These are phyloP conservation scores for Calonectria pteridis DNA, from an alignment of 2,329 filamentous ascomycete genomes.

Conservation along the genomic window DNA sequence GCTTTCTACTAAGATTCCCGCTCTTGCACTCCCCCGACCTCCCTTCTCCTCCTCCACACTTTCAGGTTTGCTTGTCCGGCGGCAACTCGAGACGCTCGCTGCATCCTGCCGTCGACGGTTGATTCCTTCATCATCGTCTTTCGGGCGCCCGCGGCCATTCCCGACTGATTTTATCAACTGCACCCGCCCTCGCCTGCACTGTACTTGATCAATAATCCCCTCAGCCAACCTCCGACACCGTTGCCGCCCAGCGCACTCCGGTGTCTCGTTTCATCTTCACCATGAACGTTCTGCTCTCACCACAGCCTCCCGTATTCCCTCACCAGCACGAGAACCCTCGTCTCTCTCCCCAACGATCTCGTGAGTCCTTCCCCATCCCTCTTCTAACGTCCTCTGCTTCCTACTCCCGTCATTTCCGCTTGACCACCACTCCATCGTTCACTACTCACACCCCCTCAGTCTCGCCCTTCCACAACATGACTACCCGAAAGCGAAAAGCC, in stretches of 20 bases:
- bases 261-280: constrained; percentile 40
- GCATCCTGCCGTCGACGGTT: constrained; percentile 12
- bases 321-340: constrained; percentile 69
- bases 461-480: constrained; percentile 66
- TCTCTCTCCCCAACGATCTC: constrained; percentile 66
- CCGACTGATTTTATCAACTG: neutral
- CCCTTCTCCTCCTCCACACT: constrained; percentile 30
- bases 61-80: constrained; percentile 20
- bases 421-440: constrained; percentile 15
- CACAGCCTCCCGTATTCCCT: constrained; percentile 70
- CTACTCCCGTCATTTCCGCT: neutral
- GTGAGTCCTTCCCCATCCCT: constrained; percentile 56
- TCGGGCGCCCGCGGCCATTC: neutral
- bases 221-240: constrained; percentile 19
- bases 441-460: constrained; percentile 48
- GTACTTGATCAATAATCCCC: constrained; percentile 31
- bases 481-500: constrained; percentile 85
- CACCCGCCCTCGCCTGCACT: neutral
- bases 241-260: constrained; percentile 17
- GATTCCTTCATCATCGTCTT: neutral
- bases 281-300: constrained; percentile 74
- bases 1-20: constrained; percentile 30
- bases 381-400: neutral
- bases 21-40: constrained; percentile 22
- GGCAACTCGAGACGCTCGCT: constrained; percentile 22